Percentiles rank a stretch among this genome's conserved stretches.
These are phyloP conservation scores for Exutisphaerella laricina DNA, from an alignment of 2,329 filamentous ascomycete genomes.

Conservation along the genomic window DNA sequence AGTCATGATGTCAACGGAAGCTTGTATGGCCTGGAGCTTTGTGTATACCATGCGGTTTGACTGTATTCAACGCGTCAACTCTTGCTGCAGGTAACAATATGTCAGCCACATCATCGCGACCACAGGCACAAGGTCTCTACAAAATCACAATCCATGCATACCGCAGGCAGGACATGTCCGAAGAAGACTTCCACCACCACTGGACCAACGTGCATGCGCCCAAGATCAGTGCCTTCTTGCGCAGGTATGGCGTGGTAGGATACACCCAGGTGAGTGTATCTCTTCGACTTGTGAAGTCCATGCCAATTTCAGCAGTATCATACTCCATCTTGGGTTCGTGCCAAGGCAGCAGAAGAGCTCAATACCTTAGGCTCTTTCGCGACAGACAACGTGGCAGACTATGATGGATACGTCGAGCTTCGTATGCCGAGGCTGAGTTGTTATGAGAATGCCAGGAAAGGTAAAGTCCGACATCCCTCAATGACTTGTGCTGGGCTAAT, in stretches of 20 bases:
- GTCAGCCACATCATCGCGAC: neutral
- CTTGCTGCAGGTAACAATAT: neutral
- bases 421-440: slow-evolving; percentile 13
- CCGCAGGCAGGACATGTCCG: slow-evolving; percentile 12
- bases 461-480: too few species aligned
- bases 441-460: slow-evolving; percentile 11
- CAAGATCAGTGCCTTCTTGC: slow-evolving; percentile 12
- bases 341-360: slow-evolving; percentile 7
- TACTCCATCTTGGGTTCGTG: slow-evolving; percentile 10
- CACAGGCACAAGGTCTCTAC: slow-evolving; percentile 6
- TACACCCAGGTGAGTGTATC: slow-evolving; percentile 15
- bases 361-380: slow-evolving; percentile 9
- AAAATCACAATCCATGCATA: slow-evolving; percentile 14
- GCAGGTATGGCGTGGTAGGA: slow-evolving; percentile 14
- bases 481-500: too few species aligned
- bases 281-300: too few species aligned
- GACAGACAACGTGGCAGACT: slow-evolving; percentile 9
- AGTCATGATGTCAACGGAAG: too few species aligned
- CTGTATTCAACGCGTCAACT: neutral
- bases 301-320: slow-evolving; percentile 8
- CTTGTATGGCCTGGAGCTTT: too few species aligned
- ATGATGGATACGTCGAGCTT: slow-evolving; percentile 14
- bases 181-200: slow-evolving; percentile 16
- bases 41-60: too few species aligned
- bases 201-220: slow-evolving; percentile 18